Evolutionary conservation across 2,329 filamentous ascomycete genomes (phyloP).

Genomic region (Aspergillus persii): DNA sequence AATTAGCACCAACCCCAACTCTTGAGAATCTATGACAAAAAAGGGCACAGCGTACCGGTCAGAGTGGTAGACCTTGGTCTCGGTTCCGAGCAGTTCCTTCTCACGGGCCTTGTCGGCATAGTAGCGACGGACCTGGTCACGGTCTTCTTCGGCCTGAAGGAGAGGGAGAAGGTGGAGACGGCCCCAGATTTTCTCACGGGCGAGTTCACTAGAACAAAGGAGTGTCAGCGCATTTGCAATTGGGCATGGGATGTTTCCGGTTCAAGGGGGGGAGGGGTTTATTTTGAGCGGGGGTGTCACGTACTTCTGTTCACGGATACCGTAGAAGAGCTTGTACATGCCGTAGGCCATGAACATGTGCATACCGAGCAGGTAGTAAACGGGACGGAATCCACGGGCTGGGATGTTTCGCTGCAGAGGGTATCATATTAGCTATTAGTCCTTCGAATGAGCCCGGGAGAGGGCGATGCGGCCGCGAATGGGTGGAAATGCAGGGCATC

Average conservation of each 20-base stretch:
- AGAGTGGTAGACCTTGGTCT: conserved; percentile 81
- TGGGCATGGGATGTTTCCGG: background rate
- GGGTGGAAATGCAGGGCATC: background rate
- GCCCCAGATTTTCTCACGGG: conserved; percentile 97
- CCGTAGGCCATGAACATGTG: conserved; percentile 81
- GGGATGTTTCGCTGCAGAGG: conserved; percentile 77
- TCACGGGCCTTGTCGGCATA: conserved; percentile 85
- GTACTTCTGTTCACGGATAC: conserved; percentile 88
- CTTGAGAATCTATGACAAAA: background rate
- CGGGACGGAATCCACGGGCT: conserved; percentile 82
- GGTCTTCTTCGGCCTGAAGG: conserved; percentile 94
- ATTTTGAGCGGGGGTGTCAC: conserved; percentile 32
- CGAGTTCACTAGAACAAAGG: conserved; percentile 67
- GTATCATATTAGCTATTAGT: conserved; percentile 9
- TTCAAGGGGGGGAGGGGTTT: background rate
- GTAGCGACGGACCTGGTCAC: conserved; percentile 85
- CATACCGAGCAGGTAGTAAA: conserved; percentile 72
- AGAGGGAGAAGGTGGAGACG: conserved; percentile 92
- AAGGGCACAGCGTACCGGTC: conserved; percentile 64
- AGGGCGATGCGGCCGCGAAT: background rate
- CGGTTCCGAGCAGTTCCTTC: conserved; percentile 82
- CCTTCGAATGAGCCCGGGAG: background rate
- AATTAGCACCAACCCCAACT: conserved; percentile 13
- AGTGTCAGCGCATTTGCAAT: background rate
- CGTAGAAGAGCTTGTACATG: conserved; percentile 80